phyloP scores from a whole-genome alignment of 139 green algal genomes.

The Coccomyxa sp. region DNA sequence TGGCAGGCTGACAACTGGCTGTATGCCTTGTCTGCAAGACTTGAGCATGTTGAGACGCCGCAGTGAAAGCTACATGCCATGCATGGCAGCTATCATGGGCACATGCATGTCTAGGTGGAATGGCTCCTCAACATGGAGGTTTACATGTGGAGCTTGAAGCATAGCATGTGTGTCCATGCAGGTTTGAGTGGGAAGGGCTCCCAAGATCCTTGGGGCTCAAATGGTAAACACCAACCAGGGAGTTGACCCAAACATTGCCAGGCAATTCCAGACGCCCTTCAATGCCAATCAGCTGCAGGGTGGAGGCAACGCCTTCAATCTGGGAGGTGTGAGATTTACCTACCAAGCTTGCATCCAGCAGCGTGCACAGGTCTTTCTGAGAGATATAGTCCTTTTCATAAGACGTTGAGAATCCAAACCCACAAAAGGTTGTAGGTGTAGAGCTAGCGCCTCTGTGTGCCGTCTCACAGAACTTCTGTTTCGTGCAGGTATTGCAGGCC shows the following conservation, averaged over 20 bases:
- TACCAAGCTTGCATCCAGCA: too few relatives aligned
- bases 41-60: neutral
- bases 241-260: constrained; percentile 20
- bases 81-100: neutral
- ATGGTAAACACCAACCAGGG: constrained; percentile 32
- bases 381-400: neutral
- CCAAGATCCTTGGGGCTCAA: neutral
- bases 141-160: neutral
- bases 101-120: too few relatives aligned
- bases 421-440: too few relatives aligned
- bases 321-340: constrained; percentile 18
- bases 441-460: neutral
- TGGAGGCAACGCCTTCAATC: constrained; percentile 12
- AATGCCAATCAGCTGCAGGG: constrained; percentile 7
- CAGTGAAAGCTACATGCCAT: neutral
- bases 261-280: constrained; percentile 2
- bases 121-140: neutral
- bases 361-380: too few relatives aligned
- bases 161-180: neutral
- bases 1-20: neutral
- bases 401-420: too few relatives aligned
- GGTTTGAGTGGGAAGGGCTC: neutral
- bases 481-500: constrained; percentile 10
- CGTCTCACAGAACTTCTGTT: neutral
- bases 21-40: neutral